Percentiles rank a stretch among this genome's conserved stretches.
Evolutionary conservation across 495 filamentous ascomycete species (phyloP).

Genomic region (Talaromyces liani): DNA sequence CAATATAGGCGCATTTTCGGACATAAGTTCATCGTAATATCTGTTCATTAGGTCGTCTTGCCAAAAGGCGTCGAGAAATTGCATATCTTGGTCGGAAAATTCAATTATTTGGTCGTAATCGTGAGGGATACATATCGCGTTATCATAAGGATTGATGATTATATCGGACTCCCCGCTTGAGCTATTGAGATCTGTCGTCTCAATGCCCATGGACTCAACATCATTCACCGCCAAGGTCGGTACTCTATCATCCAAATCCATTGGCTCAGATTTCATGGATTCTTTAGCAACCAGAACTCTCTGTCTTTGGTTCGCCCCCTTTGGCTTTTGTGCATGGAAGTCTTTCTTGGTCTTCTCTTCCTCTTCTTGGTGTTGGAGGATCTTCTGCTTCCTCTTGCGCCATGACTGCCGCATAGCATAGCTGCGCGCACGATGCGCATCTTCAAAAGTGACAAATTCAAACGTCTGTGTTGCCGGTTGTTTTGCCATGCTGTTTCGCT

Average conservation of each 20-base stretch:
- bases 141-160: not conserved
- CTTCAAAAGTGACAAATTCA: constrained; percentile 2
- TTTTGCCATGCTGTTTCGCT: not conserved
- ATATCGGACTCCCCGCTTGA: not conserved
- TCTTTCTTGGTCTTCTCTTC: constrained; percentile 6
- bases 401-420: constrained; percentile 23
- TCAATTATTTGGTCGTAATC: not conserved
- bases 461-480: not conserved
- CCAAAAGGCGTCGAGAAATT: not conserved
- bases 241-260: not conserved
- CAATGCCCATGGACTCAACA: not conserved
- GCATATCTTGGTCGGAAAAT: not conserved
- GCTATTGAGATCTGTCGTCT: not conserved
- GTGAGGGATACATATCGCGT: not conserved
- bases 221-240: not conserved
- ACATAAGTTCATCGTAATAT: not conserved
- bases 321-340: not conserved
- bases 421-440: constrained; percentile 15
- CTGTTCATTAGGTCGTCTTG: not conserved
- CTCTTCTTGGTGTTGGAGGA: constrained; percentile 12
- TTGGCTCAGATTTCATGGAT: not conserved
- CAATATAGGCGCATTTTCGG: not conserved
- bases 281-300: not conserved
- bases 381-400: constrained; percentile 14
- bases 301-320: not conserved